Base-by-base conservation (phyloP, 1,284 basidiomycete species). In the Puccinia novopanici region DNA sequence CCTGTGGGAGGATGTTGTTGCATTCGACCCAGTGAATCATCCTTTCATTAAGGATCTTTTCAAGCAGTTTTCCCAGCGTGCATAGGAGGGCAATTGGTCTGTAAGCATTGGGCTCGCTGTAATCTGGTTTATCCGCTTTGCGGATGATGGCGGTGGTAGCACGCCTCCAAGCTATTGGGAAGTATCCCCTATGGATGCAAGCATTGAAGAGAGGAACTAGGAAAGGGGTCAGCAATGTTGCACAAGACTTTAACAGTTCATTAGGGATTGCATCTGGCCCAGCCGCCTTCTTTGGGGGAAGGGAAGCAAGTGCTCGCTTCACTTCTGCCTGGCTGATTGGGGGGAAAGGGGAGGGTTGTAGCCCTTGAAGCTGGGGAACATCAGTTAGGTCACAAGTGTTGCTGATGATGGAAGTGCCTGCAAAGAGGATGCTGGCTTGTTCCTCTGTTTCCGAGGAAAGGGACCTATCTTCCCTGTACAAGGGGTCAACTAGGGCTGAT, bases 131-230 rank as follows among this genome's bases (percentile, higher is more conserved):
- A 34, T 63, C 42, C 17, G 55, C 24, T 13, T 75, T 75, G 22
- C 45, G n/a, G n/a, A 75, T 61, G 13, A 75, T 75, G 40, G 59
- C 59, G 13, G 74, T 75, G 19, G 45, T 48, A 2, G 74, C 74
- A 50, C 9, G 52, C 22, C 27, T 30, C 74, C 75, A 77, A 13
- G 24, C 9, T 3, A 42, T 37, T 22, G 75, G 77, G 42, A 61
- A 79, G n/a, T 71, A 42, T 19, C 48, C 22, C 9, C 42, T 2
- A 15, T 17, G 27, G 17, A 77, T 45, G 48, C 63, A 77, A 6
- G 40, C 48, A 9, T 42, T 27, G 40, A 50, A n/a, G n/a, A n/a
- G n/a, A n/a, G n/a, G n/a, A n/a, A n/a, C n/a, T n/a, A n/a, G n/a
- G n/a, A n/a, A n/a, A 24, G 75, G 65, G 55, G 19, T 76, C 15